These are phyloP conservation scores for Cladophialophora yegresii DNA, from an alignment of 2,329 filamentous ascomycete species.

Conservation along the genomic window DNA sequence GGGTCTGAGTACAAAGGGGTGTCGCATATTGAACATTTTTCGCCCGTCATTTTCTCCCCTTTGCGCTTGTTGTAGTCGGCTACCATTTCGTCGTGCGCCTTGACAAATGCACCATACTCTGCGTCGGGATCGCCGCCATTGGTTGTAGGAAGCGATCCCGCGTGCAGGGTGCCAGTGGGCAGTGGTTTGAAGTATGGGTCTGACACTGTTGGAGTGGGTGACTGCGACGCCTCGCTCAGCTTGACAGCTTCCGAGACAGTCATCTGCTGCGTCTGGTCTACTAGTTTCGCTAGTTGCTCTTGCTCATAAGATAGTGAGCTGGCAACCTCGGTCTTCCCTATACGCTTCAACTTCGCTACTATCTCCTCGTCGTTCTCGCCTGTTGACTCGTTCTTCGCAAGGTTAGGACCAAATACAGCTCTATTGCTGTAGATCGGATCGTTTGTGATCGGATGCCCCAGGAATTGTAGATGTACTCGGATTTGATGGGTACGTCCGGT, in stretches of 20 bases:
- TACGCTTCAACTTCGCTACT: constrained; percentile 77
- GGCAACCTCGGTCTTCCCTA: constrained; percentile 92
- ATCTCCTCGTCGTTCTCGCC: constrained; percentile 83
- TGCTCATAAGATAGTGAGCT: constrained; percentile 84
- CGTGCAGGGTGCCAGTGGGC: constrained; percentile 41
- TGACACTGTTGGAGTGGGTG: neutral
- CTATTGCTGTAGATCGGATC: constrained; percentile 97
- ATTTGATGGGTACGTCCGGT: constrained; percentile 95
- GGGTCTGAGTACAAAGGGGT: constrained; percentile 94
- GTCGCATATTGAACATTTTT: constrained; percentile 75
- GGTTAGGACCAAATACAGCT: constrained; percentile 79
- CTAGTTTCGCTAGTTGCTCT: constrained; percentile 25
- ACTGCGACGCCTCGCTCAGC: constrained; percentile 14
- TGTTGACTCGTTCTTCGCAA: constrained; percentile 69
- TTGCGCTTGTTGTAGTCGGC: constrained; percentile 85
- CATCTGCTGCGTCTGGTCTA: constrained; percentile 36
- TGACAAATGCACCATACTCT: constrained; percentile 31
- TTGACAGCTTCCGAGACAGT: constrained; percentile 33
- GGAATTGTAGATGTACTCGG: constrained; percentile 88
- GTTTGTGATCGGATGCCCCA: constrained; percentile 94
- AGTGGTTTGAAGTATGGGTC: constrained; percentile 28
- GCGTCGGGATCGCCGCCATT: constrained; percentile 27
- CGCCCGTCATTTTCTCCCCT: constrained; percentile 89
- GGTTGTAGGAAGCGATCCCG: constrained; percentile 20
- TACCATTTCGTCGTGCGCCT: constrained; percentile 74